Base-by-base conservation (phyloP, 164 flowering plant species). In the Magnolia officinalis region DNA sequence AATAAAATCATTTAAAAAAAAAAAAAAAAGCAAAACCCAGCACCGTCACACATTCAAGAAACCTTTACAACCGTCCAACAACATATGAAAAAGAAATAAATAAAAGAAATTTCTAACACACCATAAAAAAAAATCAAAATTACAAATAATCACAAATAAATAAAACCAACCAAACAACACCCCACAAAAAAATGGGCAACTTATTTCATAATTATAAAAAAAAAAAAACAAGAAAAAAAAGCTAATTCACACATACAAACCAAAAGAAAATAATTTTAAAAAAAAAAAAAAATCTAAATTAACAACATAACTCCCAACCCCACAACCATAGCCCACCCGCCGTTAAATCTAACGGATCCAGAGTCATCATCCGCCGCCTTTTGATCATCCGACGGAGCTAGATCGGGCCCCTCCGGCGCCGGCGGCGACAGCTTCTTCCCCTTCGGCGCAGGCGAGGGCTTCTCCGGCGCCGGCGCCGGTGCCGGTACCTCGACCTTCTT, bases 331-430 rank as follows among this genome's bases (percentile, higher is more conserved):
- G 58, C 58, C 72, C 55, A 70, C 58, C 72, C 24, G 58, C 55
- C 58, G 1, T 8, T 0, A 70, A 70, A 49, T 49, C 72, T 67
- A 21, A 64, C 67, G 24, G 23, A 10, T 52, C 72, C 72, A 18
- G 23, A 29, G 23, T 20, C 10, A 49, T 74, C 84, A 18, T 75
- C 77, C 72, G 87, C 90, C 9, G 91, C 87, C 52, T 81, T 76
- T 66, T 78, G 82, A 77, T 90, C 96, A 76, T 89, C 95, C 0
- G 89, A 89, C 63, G 88, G 75, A 45, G 86, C 87, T 1, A 70
- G 89, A 21, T 81, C 90, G 0, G 96, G 92, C 0, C 89, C 73
- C 21, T 66, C 74, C 8, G 94, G 74, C 21, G 84, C 79, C 6
- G 89, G 83, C 3, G 85, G 75, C 0, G 86, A 76, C 10, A 74